Percentiles rank a stretch among this genome's conserved stretches.
phyloP scores from a whole-genome alignment of 2,329 filamentous ascomycete species.

The Ceratocystis smalleyi region DNA sequence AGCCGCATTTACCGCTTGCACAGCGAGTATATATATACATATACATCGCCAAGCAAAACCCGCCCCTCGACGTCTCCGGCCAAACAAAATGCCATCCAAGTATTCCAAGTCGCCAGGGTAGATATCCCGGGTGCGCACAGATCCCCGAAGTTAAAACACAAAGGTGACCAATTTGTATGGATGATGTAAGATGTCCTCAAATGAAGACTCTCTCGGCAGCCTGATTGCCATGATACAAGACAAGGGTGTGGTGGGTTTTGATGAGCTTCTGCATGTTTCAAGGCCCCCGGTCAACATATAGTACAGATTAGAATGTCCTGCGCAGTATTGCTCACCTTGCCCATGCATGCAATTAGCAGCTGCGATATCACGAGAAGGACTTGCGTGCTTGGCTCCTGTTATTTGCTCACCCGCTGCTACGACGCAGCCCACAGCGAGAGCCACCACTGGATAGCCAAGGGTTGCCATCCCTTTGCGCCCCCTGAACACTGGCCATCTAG shows the following conservation, averaged over 20 bases:
- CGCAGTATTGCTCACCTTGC: not conserved
- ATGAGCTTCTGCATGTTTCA: conserved; percentile 2
- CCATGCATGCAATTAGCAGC: too few relatives aligned
- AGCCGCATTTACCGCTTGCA: not conserved
- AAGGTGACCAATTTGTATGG: not conserved
- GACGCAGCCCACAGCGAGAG: not conserved
- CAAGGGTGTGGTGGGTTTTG: not conserved
- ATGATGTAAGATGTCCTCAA: too few relatives aligned
- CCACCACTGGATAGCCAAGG: not conserved
- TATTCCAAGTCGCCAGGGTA: not conserved
- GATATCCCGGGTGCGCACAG: not conserved
- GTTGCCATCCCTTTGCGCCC: not conserved
- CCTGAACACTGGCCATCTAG: not conserved
- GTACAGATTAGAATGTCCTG: not conserved
- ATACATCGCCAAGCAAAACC: not conserved
- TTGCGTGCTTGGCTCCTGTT: too few relatives aligned
- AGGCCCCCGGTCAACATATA: not conserved
- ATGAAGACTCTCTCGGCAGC: too few relatives aligned
- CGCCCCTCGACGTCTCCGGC: not conserved
- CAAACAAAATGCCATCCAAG: not conserved
- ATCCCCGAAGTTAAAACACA: not conserved
- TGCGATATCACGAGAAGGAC: too few relatives aligned
- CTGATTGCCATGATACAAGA: too few relatives aligned
- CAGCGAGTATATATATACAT: not conserved
- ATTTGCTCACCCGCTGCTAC: not conserved